Base-by-base conservation (phyloP, 2,329 filamentous ascomycete species). In the Scleromitrula shiraiana region DNA sequence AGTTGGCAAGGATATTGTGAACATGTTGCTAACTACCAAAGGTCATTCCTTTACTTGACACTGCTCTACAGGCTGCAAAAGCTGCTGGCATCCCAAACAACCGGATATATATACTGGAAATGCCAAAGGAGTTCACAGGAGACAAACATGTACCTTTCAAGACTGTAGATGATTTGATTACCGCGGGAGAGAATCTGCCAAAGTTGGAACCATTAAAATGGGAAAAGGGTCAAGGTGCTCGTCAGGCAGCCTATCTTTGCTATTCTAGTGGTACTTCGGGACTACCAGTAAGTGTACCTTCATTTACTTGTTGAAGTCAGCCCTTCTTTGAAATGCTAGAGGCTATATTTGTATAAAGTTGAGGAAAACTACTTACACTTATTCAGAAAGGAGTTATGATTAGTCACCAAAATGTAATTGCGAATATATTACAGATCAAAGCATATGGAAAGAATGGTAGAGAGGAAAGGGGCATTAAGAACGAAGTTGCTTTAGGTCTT, bases 311-410 rank as follows among this genome's bases (percentile, higher is more conserved):
- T n/a, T n/a, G n/a, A 10, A 41, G 7, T 41, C 20, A 8, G 7
- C 15, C 17, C 30, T 33, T 27, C 12, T n/a, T 43, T 29, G 20
- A n/a, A 17, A 10, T 32, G 36, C 17, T 9, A 26, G 20, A n/a
- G 12, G n/a, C 17, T 23, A 19, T 23, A n/a, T n/a, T n/a, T n/a
- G n/a, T n/a, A n/a, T n/a, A n/a, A n/a, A n/a, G n/a, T 15, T n/a
- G 12, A 7, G 3, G 26, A 20, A 84, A 12, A 29, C 42, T 17
- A 37, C 43, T 19, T 26, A 27, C 27, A 29, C 37, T 15, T 8
- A 27, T 23, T 27, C 33, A 62, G 2, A 97, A 96, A 69, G 91
- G 90, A 15, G 91, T 96, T 10, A 85, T 88, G 77, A 75, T 96
- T 37, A 86, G 81, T 15, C 91, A 97, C 66, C 67, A 70, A 56